Base-by-base conservation (phyloP, 495 filamentous ascomycete species). In the Parathielavia hyrcaniae region DNA sequence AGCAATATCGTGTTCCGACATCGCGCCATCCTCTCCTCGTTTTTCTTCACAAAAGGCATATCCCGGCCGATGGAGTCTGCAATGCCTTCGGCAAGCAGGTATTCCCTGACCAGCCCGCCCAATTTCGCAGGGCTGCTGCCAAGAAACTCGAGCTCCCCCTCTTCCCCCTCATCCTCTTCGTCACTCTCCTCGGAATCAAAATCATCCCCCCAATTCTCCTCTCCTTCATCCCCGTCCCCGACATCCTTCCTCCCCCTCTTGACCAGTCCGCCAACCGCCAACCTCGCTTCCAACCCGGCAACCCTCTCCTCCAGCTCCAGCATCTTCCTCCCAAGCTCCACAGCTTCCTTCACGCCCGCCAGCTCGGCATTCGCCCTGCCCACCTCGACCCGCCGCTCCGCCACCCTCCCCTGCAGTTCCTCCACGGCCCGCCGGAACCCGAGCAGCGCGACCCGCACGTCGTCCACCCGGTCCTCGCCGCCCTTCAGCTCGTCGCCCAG, bases 401-500 rank as follows among this genome's bases (percentile, higher is more conserved):
- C 72, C 1, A 82, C 81, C 17, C 76, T 73, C 19, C 66, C 59
- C 63, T 74, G 74, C 61, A 78, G 71, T 51, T 79, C 79, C 62
- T 77, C 72, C 1, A 97, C 81, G 57, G 91, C 91, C 61, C 91
- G 81, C 61, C 82, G 75, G 64, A 97, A 97, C 0, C 89, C 87
- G 60, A 96, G 64, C 48, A 97, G 69, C 9, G 89, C 91, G 1
- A 99, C 88, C 32, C 90, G 81, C 14, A 99, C 84, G 66, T 95
- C 91, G 71, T 96, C 92, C 4, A 95, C 84, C 68, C 85, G 89
- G 67, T 95, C 91, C 62, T 95, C 92, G 2, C 95, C 95, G 0
- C 91, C 91, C 49, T 82, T 82, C 40, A 99, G 73, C 65, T 89
- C 86, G 32, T 79, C 83, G 0, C 95, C 93, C 0, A 99, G 72